Conservation (phyloP, 2,329 filamentous ascomycete species). For the Leptographium wingfieldii region DNA sequence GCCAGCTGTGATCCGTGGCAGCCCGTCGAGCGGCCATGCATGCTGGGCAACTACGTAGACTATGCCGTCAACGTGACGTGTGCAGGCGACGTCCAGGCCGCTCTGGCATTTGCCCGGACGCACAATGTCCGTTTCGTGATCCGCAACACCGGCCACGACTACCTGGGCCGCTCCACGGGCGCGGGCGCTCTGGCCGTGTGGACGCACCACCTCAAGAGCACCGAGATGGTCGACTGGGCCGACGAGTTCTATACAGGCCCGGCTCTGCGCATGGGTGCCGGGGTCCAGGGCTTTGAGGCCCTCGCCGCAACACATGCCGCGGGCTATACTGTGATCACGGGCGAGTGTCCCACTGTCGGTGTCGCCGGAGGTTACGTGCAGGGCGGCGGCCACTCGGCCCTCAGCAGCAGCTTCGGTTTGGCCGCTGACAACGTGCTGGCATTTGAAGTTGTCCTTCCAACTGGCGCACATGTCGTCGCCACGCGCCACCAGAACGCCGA, state of each 20-base stretch:
- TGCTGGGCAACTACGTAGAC: slow-evolving; percentile 26
- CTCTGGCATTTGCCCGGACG: slow-evolving; percentile 27
- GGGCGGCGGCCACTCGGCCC: slow-evolving; percentile 42
- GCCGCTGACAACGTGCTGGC: slow-evolving; percentile 32
- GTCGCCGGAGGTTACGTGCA: slow-evolving; percentile 48
- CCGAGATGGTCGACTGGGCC: not conserved
- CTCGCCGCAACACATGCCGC: slow-evolving; percentile 29
- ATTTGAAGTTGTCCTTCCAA: slow-evolving; percentile 25
- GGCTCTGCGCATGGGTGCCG: slow-evolving; percentile 31
- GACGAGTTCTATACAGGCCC: slow-evolving; percentile 2
- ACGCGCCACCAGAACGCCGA: slow-evolving; percentile 29
- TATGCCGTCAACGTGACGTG: slow-evolving; percentile 17
- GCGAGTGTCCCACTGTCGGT: slow-evolving; percentile 29
- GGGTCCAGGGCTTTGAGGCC: slow-evolving; percentile 35
- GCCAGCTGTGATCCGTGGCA: slow-evolving; percentile 5
- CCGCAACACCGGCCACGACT: slow-evolving; percentile 45
- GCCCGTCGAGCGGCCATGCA: slow-evolving; percentile 20
- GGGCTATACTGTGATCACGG: not conserved
- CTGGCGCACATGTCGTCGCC: slow-evolving; percentile 22
- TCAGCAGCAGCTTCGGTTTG: slow-evolving; percentile 30
- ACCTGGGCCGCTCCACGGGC: slow-evolving; percentile 48
- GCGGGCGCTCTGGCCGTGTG: slow-evolving; percentile 44
- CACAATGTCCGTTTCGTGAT: slow-evolving; percentile 40
- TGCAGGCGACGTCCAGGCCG: slow-evolving; percentile 17
- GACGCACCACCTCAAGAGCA: slow-evolving; percentile 28